These are phyloP conservation scores for Castanopsis chinensis DNA, from an alignment of 306 rosid species.

Conservation along the genomic window DNA sequence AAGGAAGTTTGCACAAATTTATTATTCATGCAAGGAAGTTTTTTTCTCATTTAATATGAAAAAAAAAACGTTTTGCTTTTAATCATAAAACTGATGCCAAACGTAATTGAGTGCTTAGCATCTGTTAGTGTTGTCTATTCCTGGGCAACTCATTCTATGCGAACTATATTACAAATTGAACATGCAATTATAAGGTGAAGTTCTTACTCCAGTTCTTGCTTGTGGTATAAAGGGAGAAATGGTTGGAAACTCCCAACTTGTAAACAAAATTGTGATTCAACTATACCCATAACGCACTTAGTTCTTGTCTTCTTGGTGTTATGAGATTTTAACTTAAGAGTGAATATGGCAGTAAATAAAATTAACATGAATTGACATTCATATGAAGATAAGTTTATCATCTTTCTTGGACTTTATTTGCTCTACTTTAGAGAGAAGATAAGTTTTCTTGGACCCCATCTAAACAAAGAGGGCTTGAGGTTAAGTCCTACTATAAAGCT, in stretches of 20 bases:
- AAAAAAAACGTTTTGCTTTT: background rate
- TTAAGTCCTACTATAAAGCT: no score
- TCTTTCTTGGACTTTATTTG: no score
- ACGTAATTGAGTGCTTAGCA: background rate
- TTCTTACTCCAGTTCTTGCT: background rate
- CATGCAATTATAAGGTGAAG: background rate
- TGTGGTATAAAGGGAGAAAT: background rate
- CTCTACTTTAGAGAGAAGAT: no score
- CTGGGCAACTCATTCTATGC: conserved; percentile 10
- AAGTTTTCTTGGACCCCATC: no score
- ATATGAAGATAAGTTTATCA: background rate
- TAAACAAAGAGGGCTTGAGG: no score
- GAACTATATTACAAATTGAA: conserved; percentile 1
- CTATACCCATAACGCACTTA: background rate
- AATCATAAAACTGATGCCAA: background rate
- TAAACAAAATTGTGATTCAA: background rate
- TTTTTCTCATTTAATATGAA: background rate
- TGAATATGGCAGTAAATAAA: background rate
- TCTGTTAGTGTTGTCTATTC: background rate
- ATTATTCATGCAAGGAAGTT: conserved; percentile 12
- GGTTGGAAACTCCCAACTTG: background rate
- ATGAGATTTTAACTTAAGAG: background rate
- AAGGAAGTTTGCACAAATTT: conserved; percentile 19
- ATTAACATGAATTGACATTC: background rate
- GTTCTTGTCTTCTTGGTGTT: background rate